Percentiles rank a stretch among this genome's conserved stretches.
Evolutionary conservation across 2,329 filamentous ascomycete genomes (phyloP).

Genomic region (Cladobotryum mycophilum): DNA sequence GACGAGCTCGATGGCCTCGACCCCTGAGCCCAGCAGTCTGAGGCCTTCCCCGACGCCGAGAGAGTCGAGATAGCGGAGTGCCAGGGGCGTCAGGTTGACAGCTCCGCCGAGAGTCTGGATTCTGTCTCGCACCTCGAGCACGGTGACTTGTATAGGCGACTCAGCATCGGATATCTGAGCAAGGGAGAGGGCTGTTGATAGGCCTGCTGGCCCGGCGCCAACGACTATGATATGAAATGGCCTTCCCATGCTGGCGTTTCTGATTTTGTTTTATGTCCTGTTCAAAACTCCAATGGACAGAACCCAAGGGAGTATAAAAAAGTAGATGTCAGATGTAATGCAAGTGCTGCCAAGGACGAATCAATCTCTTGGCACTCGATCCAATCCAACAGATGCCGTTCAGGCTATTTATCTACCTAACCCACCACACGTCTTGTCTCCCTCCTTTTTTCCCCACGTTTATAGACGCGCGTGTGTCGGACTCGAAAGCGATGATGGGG

Average conservation of each 20-base stretch:
- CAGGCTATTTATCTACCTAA: too few species aligned
- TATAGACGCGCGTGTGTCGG: too few species aligned
- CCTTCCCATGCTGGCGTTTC: background rate
- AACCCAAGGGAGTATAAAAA: too few species aligned
- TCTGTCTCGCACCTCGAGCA: slow-evolving; percentile 41
- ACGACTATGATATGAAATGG: slow-evolving; percentile 22
- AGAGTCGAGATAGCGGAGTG: slow-evolving; percentile 36
- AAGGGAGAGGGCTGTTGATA: slow-evolving; percentile 25
- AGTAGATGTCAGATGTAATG: too few species aligned
- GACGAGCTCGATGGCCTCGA: slow-evolving; percentile 22
- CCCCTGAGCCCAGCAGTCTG: slow-evolving; percentile 13
- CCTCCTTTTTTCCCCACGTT: too few species aligned
- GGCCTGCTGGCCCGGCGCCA: slow-evolving; percentile 33
- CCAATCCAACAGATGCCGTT: too few species aligned
- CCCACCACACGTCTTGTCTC: too few species aligned
- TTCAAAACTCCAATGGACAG: too few species aligned
- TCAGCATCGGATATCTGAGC: background rate
- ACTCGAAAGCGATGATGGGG: too few species aligned
- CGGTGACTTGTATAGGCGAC: slow-evolving; percentile 24
- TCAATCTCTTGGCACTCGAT: too few species aligned
- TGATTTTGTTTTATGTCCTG: background rate
- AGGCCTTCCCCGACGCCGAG: slow-evolving; percentile 28
- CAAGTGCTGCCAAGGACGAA: too few species aligned
- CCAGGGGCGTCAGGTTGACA: slow-evolving; percentile 41
- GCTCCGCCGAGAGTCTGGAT: slow-evolving; percentile 40